Conservation (phyloP, 139 green algal genomes). For the Ulvella scutata region DNA sequence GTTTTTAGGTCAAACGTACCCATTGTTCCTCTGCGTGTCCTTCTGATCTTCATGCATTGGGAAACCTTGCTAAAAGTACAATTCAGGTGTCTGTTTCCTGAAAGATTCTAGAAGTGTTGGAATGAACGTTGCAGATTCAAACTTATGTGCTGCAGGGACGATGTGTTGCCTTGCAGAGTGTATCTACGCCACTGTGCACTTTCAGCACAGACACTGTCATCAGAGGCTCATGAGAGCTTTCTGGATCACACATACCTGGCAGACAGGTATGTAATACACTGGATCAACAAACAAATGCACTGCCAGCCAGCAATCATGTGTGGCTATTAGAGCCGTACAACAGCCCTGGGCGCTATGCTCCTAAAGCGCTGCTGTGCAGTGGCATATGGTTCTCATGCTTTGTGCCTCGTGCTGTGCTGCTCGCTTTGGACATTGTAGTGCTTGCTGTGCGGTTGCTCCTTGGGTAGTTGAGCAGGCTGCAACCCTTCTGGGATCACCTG, state of each 20-base stretch:
- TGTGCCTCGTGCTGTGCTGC: too few species aligned
- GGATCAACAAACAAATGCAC: too few species aligned
- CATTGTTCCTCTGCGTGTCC: background rate
- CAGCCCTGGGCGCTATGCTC: too few species aligned
- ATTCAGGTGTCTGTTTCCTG: background rate
- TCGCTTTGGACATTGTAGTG: too few species aligned
- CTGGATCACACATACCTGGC: slow-evolving; percentile 69
- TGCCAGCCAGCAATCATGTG: too few species aligned
- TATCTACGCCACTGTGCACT: slow-evolving; percentile 86
- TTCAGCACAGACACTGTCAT: slow-evolving; percentile 41
- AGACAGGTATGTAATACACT: too few species aligned
- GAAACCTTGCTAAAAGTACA: background rate
- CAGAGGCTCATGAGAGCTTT: slow-evolving; percentile 48
- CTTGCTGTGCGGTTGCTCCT: too few species aligned
- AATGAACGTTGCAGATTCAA: background rate
- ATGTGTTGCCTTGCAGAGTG: slow-evolving; percentile 41
- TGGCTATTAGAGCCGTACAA: too few species aligned
- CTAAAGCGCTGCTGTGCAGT: too few species aligned
- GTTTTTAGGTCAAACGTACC: slow-evolving; percentile 2
- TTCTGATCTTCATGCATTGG: slow-evolving; percentile 15
- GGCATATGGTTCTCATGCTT: too few species aligned
- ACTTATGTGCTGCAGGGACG: slow-evolving; percentile 16
- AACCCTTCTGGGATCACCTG: too few species aligned
- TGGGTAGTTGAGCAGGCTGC: too few species aligned
- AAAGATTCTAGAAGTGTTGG: background rate